phyloP scores from a whole-genome alignment of 495 filamentous ascomycete genomes.

The Talaromyces borbonicus region DNA sequence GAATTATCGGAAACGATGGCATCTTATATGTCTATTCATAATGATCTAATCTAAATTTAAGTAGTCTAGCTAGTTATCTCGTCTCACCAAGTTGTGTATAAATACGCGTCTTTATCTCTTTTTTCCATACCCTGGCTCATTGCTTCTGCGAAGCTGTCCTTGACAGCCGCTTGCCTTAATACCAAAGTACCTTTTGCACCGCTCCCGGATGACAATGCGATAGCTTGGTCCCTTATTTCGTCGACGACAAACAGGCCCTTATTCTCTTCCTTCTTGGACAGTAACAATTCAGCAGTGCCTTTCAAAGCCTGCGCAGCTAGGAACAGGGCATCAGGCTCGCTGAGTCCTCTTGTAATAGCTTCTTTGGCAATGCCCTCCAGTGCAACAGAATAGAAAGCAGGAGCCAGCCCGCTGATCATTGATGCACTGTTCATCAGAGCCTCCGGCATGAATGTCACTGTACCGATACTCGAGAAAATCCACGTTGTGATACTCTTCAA shows the following conservation, averaged over 20 bases:
- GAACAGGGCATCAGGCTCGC: constrained; percentile 25
- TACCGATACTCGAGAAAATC: constrained; percentile 22
- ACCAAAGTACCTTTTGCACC: not conserved
- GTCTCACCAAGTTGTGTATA: constrained; percentile 8
- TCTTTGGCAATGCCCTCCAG: constrained; percentile 32
- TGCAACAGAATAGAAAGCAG: constrained; percentile 24
- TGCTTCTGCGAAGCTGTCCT: constrained; percentile 6
- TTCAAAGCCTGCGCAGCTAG: constrained; percentile 22
- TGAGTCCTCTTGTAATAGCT: constrained; percentile 27
- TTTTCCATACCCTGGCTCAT: constrained; percentile 8
- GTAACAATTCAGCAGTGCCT: constrained; percentile 21
- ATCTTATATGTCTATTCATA: too few relatives aligned
- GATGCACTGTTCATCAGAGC: constrained; percentile 21
- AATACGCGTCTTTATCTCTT: constrained; percentile 1
- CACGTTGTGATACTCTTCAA: constrained; percentile 14
- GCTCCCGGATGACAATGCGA: constrained; percentile 4
- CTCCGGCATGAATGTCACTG: constrained; percentile 19
- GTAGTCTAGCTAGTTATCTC: too few relatives aligned
- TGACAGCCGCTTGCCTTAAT: constrained; percentile 4
- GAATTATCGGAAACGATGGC: too few relatives aligned
- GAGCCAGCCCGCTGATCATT: constrained; percentile 22
- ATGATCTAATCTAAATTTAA: too few relatives aligned
- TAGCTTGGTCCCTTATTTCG: constrained; percentile 3
- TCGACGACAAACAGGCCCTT: constrained; percentile 7
- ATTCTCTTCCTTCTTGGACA: constrained; percentile 6